Evolutionary conservation across 768 basidiomycete species (phyloP).

Genomic region (Botryobasidium botryosum): DNA sequence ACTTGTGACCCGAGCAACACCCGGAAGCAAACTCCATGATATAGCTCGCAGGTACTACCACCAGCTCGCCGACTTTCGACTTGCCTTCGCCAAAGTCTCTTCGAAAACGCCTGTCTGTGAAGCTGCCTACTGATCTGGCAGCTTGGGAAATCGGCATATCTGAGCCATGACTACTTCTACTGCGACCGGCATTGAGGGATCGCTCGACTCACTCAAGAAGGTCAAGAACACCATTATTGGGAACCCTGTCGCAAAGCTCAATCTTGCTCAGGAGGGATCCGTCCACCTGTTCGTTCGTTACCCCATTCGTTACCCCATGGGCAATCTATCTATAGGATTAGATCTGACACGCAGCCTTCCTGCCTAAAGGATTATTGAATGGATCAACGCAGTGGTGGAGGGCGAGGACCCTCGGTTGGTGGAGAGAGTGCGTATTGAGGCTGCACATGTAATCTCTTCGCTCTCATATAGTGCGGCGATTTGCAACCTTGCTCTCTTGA

Average conservation of each 20-base stretch:
- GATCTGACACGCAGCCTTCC: no score
- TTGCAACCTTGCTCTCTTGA: neutral
- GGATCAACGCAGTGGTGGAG: no score
- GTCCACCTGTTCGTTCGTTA: neutral
- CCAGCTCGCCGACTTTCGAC: no score
- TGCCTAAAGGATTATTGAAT: no score
- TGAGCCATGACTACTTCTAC: no score
- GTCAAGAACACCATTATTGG: conserved; percentile 11
- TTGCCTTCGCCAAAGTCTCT: no score
- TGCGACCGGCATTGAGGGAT: neutral
- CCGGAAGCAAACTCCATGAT: no score
- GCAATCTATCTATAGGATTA: neutral
- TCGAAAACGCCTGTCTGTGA: no score
- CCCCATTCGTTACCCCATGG: neutral
- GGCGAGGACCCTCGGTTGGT: neutral
- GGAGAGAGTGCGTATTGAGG: conserved; percentile 8
- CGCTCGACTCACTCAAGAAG: conserved; percentile 2
- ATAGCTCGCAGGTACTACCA: no score
- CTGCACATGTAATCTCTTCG: conserved; percentile 6
- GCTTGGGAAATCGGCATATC: no score
- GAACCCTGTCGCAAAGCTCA: conserved; percentile 6
- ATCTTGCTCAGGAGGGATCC: neutral
- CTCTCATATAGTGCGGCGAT: conserved; percentile 4
- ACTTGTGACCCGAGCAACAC: no score
- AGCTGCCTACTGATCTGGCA: no score